These are phyloP conservation scores for Beauveria scarabaeidicola DNA, from an alignment of 2,329 filamentous ascomycete genomes.

Conservation along the genomic window DNA sequence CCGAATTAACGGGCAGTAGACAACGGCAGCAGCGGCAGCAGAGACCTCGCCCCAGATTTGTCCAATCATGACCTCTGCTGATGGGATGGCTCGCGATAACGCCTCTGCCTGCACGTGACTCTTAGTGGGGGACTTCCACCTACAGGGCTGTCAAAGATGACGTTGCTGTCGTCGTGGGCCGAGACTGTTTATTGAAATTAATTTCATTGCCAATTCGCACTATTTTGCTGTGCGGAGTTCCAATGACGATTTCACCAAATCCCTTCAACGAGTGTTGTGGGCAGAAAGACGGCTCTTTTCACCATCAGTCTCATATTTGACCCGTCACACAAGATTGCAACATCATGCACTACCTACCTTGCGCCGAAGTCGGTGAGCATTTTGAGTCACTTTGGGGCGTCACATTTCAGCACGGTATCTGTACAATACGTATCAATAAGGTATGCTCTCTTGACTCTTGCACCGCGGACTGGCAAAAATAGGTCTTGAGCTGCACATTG, in stretches of 20 bases:
- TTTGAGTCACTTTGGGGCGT: too few species aligned
- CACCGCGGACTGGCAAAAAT: not conserved
- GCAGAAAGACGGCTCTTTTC: too few species aligned
- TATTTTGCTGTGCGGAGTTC: not conserved
- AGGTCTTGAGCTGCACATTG: not conserved
- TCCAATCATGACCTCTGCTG: not conserved
- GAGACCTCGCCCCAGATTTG: not conserved
- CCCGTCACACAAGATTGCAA: too few species aligned
- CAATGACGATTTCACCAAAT: not conserved
- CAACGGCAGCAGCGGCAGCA: not conserved
- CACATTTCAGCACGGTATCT: too few species aligned
- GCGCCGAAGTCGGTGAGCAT: too few species aligned
- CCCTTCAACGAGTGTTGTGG: not conserved
- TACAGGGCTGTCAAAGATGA: not conserved
- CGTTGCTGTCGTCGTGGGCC: not conserved
- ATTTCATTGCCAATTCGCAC: not conserved
- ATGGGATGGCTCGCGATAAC: constrained; percentile 8
- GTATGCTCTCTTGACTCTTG: too few species aligned
- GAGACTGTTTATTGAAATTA: not conserved
- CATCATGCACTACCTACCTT: too few species aligned
- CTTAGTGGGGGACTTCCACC: constrained; percentile 3
- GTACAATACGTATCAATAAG: too few species aligned
- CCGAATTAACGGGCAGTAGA: not conserved
- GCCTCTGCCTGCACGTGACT: constrained; percentile 1
- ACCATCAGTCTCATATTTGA: too few species aligned